Base-by-base conservation (phyloP, 192 early-diverging fungal species). In the Tieghemiomyces parasiticus region DNA sequence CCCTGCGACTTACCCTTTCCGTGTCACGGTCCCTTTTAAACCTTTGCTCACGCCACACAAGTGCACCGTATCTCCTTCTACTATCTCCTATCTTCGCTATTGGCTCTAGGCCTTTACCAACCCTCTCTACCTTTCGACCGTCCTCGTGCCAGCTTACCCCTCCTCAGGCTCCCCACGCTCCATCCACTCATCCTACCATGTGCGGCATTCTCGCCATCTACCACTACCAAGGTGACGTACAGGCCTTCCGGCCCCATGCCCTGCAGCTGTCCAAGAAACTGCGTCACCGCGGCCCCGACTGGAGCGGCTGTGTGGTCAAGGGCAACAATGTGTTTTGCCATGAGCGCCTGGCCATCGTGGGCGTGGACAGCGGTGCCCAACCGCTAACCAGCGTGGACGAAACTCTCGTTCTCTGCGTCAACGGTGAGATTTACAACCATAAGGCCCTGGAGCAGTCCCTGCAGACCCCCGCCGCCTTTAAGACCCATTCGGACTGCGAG, bases 391-490 rank as follows among this genome's bases (percentile, higher is more conserved):
- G 89, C 76, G 84, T 77, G 16, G 92, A 96, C 68, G 91, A 88
- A 59, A 70, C 82, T 47, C 62, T 98, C 42, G 77, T 98, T 59
- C 79, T 98, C 58, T 74, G 82, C 28, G 95, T 96, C 65, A 98
- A 98, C 75, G 95, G 95, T 61, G 95, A 98, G 70, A 98, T 98
- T 71, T 98, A 98, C 79, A 98, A 98, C 85, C 92, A 98, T 78
- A 83, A 86, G 65, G 67, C 77, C 34, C 83, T 98, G 10, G 77
- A 83, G 61, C 77, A 79, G 65, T 56, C 74, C 65, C 81, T 95
- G 61, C 87, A 88, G 74, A 65, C 75, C 45, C 74, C 77, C 6
- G 70, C 77, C 59, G 63, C 65, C 47, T 98, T 98, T 82, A 88
- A 92, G 77, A 98, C 95, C 59, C 84, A 91, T 63, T 98, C 95